phyloP scores from a whole-genome alignment of 345 rosid species.

The Eucalyptus caleyi region DNA sequence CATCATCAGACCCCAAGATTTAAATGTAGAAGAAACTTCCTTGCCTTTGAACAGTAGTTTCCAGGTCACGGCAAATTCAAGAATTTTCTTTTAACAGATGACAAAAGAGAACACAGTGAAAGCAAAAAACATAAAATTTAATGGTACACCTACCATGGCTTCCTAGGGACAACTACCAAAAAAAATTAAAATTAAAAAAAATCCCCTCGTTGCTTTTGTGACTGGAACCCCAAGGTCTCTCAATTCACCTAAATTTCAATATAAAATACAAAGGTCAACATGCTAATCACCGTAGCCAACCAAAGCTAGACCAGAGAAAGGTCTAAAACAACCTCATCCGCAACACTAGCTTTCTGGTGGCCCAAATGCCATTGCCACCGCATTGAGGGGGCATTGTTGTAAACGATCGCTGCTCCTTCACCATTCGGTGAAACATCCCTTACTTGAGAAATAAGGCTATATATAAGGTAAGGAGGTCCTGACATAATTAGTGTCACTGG shows the following conservation, averaged over 20 bases:
- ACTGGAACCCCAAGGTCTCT: neutral
- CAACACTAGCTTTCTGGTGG: neutral
- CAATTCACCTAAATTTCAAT: neutral
- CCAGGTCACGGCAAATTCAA: neutral
- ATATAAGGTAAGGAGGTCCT: constrained; percentile 1
- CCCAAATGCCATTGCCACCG: neutral
- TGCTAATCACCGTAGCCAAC: neutral
- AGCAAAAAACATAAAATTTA: constrained; percentile 8
- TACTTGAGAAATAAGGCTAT: constrained; percentile 21
- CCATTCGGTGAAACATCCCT: constrained; percentile 8
- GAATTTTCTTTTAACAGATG: neutral
- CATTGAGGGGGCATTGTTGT: neutral
- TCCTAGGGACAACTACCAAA: constrained; percentile 3
- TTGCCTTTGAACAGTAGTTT: neutral
- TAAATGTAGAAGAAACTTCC: neutral
- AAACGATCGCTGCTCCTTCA: neutral
- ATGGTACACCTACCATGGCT: constrained; percentile 38
- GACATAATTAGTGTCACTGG: neutral
- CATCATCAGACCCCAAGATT: neutral
- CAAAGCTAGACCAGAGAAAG: neutral
- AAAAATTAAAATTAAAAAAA: neutral
- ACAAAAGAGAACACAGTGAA: neutral
- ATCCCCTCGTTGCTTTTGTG: neutral
- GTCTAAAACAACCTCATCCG: neutral
- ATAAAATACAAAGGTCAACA: neutral